Evolutionary conservation across 2,329 filamentous ascomycete species (phyloP).

Genomic region (Botrytis medusae): DNA sequence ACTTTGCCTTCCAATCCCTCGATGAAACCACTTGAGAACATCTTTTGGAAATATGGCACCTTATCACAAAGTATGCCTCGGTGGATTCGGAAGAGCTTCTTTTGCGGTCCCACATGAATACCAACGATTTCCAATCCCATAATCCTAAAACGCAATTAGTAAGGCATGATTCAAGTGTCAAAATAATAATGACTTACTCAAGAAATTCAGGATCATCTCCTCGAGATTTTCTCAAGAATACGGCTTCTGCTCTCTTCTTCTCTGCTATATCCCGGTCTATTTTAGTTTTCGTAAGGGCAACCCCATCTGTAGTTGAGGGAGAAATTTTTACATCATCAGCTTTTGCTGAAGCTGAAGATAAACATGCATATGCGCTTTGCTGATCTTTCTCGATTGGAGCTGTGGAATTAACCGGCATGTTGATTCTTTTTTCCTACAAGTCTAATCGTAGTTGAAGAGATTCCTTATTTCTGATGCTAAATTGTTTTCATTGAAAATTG

Average conservation of each 20-base stretch:
- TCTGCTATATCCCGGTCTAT: not conserved
- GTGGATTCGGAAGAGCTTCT: slow-evolving; percentile 20
- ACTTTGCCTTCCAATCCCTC: slow-evolving; percentile 9
- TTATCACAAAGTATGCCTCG: slow-evolving; percentile 24
- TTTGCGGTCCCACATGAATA: slow-evolving; percentile 16
- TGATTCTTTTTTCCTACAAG: not conserved
- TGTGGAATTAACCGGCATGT: not conserved
- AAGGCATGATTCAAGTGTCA: too few species aligned
- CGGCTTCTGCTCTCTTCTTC: not conserved
- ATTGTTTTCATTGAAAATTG: not conserved
- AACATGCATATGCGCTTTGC: not conserved
- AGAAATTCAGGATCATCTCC: not conserved
- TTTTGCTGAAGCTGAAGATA: not conserved
- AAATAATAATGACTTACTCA: not conserved
- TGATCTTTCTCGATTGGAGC: not conserved
- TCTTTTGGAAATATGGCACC: slow-evolving; percentile 28
- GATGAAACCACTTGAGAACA: slow-evolving; percentile 24
- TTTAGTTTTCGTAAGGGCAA: not conserved
- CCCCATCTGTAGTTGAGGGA: not conserved
- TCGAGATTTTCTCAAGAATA: not conserved
- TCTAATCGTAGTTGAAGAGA: not conserved
- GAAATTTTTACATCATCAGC: not conserved
- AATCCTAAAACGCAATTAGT: not conserved
- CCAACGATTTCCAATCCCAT: slow-evolving; percentile 20
- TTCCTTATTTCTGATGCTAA: not conserved